A percentile compares a stretch with the other conserved stretches of the same genome.
phyloP scores from a whole-genome alignment of 2,329 filamentous ascomycete genomes.

The Cladophialophora exuberans region DNA sequence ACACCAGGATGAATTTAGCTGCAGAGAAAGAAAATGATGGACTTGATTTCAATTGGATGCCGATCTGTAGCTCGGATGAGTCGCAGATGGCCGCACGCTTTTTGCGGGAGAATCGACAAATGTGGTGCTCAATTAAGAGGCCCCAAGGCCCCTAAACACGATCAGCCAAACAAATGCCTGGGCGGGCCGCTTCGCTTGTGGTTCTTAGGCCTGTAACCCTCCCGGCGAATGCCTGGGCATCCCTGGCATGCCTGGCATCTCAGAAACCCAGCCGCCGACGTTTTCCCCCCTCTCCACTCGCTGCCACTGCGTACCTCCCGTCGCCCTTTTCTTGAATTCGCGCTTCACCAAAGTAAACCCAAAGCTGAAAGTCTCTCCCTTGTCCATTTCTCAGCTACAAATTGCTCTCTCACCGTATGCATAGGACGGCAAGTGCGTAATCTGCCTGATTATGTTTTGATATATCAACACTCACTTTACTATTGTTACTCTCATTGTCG shows the following conservation, averaged over 20 bases:
- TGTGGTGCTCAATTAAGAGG: neutral
- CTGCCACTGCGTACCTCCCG: constrained; percentile 8
- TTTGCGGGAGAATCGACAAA: neutral
- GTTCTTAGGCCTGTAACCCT: constrained; percentile 7
- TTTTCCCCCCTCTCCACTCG: constrained; percentile 3
- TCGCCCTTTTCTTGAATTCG: constrained; percentile 10
- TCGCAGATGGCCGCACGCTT: constrained; percentile 6
- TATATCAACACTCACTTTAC: constrained; percentile 21
- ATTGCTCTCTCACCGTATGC: neutral
- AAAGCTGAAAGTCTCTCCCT: constrained; percentile 19
- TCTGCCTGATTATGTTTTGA: constrained; percentile 27
- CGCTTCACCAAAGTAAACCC: constrained; percentile 15
- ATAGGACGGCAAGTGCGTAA: constrained; percentile 6
- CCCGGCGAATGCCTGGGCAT: neutral
- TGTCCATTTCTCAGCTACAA: constrained; percentile 9
- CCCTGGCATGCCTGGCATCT: neutral
- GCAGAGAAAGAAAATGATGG: constrained; percentile 8
- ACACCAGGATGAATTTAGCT: constrained; percentile 9
- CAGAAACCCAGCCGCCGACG: constrained; percentile 12
- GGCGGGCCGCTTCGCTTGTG: neutral
- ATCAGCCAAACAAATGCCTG: constrained; percentile 10
- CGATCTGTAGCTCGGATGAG: neutral
- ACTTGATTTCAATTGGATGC: constrained; percentile 6
- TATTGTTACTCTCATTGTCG: constrained; percentile 11
- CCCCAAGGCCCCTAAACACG: neutral